Base-by-base conservation (phyloP, 2,329 filamentous ascomycete genomes). In the Alternaria infectoria region DNA sequence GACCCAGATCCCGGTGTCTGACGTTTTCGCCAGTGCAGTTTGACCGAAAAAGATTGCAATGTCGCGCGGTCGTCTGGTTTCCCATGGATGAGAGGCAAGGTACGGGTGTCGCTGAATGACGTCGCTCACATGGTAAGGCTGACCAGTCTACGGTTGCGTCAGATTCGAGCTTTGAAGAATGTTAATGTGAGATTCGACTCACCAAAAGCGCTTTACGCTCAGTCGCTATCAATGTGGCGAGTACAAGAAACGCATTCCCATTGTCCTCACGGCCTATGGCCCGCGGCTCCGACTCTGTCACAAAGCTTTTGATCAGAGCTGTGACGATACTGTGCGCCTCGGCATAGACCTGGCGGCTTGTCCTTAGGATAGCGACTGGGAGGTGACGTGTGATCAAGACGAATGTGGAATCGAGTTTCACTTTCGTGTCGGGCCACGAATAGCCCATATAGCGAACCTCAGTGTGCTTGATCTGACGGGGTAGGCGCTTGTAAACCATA, bases 281-380 rank as follows among this genome's bases (percentile, higher is more conserved):
- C 11, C 47, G 26, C 0, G 47, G 47, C 12, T 15, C 7, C 6
- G 47, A 21, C 17, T 51, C 47, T 7, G 3, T 10, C 26, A 51
- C 26, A 1, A 21, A 32, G 0, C 4, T 21, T 2, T 3, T 12
- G 0, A 51, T 4, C 6, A 51, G n/a, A 21, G 2, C 2, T 2
- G 26, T 0, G 12, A 51, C 47, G 9, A 51, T 32, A 1, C 1
- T 4, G 1, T 4, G 2, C 26, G 47, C 26, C 5, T 51, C 19
- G 15, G 5, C 4, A 21, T 5, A 8, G 19, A n/a, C 5, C 6
- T 51, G 17, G 2, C 28, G 17, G 17, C 28, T 36, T 12, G 17
- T 11, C 8, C 49, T 13, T 5, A 51, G 7, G 2, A 23, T 19
- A 51, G 49, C 49, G 0, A 13, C 12, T 23, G 28, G 28, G 21